A percentile compares a stretch with the other conserved stretches of the same genome.
Evolutionary conservation across 176 grass and related monocot genomes (phyloP).

Genomic region (Oryza nivara): DNA sequence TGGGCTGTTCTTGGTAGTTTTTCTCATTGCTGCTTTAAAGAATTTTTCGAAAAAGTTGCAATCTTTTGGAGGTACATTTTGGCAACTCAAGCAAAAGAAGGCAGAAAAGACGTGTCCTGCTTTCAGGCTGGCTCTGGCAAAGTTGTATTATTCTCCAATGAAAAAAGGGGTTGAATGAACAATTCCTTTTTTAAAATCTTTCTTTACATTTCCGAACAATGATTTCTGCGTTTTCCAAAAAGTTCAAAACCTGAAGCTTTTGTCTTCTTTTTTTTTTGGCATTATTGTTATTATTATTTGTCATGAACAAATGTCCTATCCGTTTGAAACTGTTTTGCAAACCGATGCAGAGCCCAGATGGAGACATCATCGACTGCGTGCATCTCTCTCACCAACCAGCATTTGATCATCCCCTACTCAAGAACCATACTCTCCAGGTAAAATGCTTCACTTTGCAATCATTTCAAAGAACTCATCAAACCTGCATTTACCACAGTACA

Average conservation of each 20-base stretch:
- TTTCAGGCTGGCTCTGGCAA: slow-evolving; percentile 30
- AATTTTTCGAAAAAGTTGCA: not conserved
- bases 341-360: slow-evolving; percentile 63
- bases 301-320: not conserved
- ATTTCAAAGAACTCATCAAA: not conserved
- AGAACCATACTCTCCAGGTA: slow-evolving; percentile 70
- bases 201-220: slow-evolving; percentile 3
- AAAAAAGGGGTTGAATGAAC: not conserved
- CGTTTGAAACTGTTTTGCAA: slow-evolving; percentile 5
- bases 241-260: not conserved
- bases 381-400: slow-evolving; percentile 73
- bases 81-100: slow-evolving; percentile 18
- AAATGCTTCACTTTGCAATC: not conserved
- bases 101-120: not conserved
- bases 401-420: slow-evolving; percentile 78
- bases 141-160: not conserved
- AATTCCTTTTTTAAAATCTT: not conserved
- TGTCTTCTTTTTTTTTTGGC: not conserved
- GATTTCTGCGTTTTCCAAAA: not conserved
- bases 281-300: not conserved
- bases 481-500: not conserved
- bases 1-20: slow-evolving; percentile 18
- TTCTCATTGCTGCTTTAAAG: not conserved
- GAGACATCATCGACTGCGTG: slow-evolving; percentile 80
- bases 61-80: slow-evolving; percentile 23